Percentiles rank a stretch among this genome's conserved stretches.
phyloP scores from a whole-genome alignment of 2,329 filamentous ascomycete genomes.

The Curvularia sp. region DNA sequence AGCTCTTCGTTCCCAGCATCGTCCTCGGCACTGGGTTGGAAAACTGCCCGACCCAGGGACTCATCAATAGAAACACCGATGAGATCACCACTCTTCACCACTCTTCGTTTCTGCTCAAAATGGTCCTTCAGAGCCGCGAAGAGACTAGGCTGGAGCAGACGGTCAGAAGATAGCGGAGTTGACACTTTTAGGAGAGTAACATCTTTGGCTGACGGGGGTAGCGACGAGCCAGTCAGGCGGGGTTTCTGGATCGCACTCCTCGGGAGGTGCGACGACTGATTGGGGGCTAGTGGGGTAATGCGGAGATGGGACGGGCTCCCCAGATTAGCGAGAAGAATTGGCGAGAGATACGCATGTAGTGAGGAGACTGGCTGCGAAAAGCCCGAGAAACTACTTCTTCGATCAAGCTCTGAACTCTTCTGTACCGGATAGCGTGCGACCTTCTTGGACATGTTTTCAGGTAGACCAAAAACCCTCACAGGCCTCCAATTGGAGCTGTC shows the following conservation, averaged over 20 bases:
- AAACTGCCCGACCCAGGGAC: constrained; percentile 79
- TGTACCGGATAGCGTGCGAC: constrained; percentile 63
- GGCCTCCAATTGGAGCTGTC: constrained; percentile 76
- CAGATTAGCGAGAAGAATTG: constrained; percentile 85
- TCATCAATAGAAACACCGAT: constrained; percentile 91
- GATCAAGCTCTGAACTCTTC: constrained; percentile 43
- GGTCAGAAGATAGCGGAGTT: constrained; percentile 86
- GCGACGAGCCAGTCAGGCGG: constrained; percentile 54
- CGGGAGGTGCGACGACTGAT: constrained; percentile 50
- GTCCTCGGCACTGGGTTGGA: constrained; percentile 75
- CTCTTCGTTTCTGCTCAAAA: constrained; percentile 81
- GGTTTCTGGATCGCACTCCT: constrained; percentile 52
- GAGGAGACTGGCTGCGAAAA: constrained; percentile 37
- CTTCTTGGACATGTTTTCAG: constrained; percentile 70
- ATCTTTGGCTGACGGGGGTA: constrained; percentile 72
- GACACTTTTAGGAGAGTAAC: constrained; percentile 88
- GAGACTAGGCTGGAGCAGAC: constrained; percentile 82
- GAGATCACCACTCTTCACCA: constrained; percentile 86
- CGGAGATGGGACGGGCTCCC: constrained; percentile 79
- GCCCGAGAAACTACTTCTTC: constrained; percentile 59
- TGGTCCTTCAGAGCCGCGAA: constrained; percentile 87
- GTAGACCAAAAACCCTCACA: constrained; percentile 86
- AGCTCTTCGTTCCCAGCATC: constrained; percentile 65
- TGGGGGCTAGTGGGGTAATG: constrained; percentile 71
- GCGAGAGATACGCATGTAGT: constrained; percentile 74